Base-by-base conservation (phyloP, 2,329 filamentous ascomycete genomes). In the Beauveria pseudobassiana region DNA sequence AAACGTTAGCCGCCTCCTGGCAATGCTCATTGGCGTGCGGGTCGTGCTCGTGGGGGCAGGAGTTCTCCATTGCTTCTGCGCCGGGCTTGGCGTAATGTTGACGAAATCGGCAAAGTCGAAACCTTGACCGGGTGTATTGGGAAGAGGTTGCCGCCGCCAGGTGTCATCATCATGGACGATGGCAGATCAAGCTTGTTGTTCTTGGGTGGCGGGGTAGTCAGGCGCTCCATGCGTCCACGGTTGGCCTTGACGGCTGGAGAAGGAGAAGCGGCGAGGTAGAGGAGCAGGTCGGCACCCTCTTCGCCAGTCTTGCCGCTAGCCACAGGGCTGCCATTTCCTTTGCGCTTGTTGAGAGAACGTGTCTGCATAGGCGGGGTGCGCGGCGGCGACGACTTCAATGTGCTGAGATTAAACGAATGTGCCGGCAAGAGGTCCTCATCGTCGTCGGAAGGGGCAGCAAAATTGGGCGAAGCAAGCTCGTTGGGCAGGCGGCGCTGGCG, bases 21-120 rank as follows among this genome's bases (percentile, higher is more conserved):
- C 83, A 52, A 89, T 84, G 67, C 86, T 90, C 62, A 83, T 72
- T 9, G 84, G 84, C 49, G 84, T 86, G 69, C 79, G 80, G 59
- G 76, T 72, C 10, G 74, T 69, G 20, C 76, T 72, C 34, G 80
- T 78, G 30, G 84, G 81, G 12, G 85, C 74, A 12, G 91, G 92
- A 0, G 92, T 96, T 73, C 89, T 91, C 90, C 92, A 97, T 10
- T 87, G 83, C 67, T 87, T 91, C 77, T 97, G 95, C 28, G 91
- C 95, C 22, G 95, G 95, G 70, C 91, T 96, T 0, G 95, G 95
- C 7, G 95, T 96, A 73, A 98, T 93, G 76, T 98, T 97, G 72
- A 98, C 88, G 75, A 96, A 99, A 72, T 99, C 95, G 58, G 92
- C 86, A 76, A 98, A 96, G 77, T 98, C 96, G 75, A 98, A 96